Percentiles rank a stretch among this genome's conserved stretches.
These are phyloP conservation scores for Saussurea involucrata DNA, from an alignment of 129 eudicot genomes.

Conservation along the genomic window DNA sequence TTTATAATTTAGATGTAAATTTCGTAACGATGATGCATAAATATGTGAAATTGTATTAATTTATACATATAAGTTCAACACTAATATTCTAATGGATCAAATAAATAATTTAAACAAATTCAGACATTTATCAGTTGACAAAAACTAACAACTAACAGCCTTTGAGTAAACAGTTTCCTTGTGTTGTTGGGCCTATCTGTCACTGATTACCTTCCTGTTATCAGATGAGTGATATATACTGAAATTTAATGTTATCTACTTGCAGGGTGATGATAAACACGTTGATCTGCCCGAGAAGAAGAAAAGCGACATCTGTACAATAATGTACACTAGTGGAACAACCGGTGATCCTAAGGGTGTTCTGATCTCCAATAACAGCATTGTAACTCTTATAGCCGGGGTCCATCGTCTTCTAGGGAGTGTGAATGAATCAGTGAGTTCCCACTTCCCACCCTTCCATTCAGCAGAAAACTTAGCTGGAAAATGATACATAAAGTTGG, in stretches of 20 bases:
- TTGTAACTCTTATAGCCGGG: conserved; percentile 79
- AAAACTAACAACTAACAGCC: too few relatives aligned
- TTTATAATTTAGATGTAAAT: too few relatives aligned
- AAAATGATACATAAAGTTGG: background rate
- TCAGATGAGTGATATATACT: background rate
- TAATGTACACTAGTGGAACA: conserved; percentile 99
- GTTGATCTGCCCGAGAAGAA: conserved; percentile 67
- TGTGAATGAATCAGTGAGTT: conserved; percentile 66
- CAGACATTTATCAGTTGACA: too few relatives aligned
- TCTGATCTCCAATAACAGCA: conserved; percentile 71
- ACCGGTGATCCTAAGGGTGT: conserved; percentile 99
- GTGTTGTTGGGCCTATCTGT: too few relatives aligned
- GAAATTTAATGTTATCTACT: conserved; percentile 1
- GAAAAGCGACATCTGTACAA: conserved; percentile 89
- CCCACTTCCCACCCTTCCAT: conserved; percentile 14
- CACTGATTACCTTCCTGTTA: background rate
- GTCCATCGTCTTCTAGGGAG: conserved; percentile 59
- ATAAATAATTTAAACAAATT: too few relatives aligned
- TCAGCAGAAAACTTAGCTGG: background rate
- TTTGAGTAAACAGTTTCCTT: too few relatives aligned
- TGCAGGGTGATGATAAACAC: conserved; percentile 65
- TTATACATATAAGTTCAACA: too few relatives aligned
- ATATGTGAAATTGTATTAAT: too few relatives aligned
- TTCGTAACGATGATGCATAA: too few relatives aligned
- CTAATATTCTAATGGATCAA: too few relatives aligned